A percentile compares a stretch with the other conserved stretches of the same genome.
Evolutionary conservation across 2,329 filamentous ascomycete species (phyloP).

Genomic region (Thielaviopsis cerberus): DNA sequence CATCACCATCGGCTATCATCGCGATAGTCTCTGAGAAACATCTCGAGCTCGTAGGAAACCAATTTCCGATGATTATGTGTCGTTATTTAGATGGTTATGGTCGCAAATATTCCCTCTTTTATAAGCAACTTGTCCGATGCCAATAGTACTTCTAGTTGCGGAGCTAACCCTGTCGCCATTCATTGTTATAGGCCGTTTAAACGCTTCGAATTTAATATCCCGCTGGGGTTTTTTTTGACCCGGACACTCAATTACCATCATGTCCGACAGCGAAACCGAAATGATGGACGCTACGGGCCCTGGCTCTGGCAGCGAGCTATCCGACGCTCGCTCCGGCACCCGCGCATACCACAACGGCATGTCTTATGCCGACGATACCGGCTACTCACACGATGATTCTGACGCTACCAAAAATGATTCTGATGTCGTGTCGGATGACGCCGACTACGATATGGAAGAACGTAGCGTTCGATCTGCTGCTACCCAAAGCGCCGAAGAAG

Average conservation of each 20-base stretch:
- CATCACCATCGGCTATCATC: conserved; percentile 1
- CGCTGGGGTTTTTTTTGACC: conserved; percentile 3
- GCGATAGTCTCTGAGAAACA: conserved; percentile 1
- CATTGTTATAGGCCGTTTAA: background rate
- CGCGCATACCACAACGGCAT: conserved; percentile 23
- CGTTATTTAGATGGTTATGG: background rate
- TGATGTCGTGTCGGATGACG: conserved; percentile 45
- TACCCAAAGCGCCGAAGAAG: conserved; percentile 10
- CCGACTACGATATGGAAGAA: conserved; percentile 58
- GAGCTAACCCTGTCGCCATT: conserved; percentile 5
- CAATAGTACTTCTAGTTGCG: background rate
- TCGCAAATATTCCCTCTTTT: conserved; percentile 5
- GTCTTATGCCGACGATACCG: conserved; percentile 19
- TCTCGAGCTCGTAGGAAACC: background rate
- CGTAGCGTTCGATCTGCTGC: conserved; percentile 24
- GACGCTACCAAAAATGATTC: conserved; percentile 28
- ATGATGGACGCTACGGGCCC: conserved; percentile 16
- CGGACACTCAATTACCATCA: background rate
- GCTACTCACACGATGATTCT: conserved; percentile 22
- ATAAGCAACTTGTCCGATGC: background rate
- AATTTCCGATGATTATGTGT: background rate
- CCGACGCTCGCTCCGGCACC: conserved; percentile 46
- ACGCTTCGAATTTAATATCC: background rate
- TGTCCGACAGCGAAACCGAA: conserved; percentile 11
- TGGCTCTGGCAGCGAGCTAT: conserved; percentile 57